phyloP scores from a whole-genome alignment of 805 yeast species.

The Diddensiella caesifluorescens region DNA sequence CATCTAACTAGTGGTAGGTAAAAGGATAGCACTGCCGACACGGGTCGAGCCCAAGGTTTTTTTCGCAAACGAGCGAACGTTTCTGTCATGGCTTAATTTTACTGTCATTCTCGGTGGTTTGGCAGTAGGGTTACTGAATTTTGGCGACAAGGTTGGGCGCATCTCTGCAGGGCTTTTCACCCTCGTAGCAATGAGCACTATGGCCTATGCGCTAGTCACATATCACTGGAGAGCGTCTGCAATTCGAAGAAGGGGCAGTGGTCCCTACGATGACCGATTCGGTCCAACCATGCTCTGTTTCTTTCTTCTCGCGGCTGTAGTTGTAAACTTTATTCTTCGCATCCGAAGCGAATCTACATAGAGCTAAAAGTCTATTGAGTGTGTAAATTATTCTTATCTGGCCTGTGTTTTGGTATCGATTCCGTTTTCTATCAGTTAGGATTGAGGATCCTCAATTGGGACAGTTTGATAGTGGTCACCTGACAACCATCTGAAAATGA shows the following conservation, averaged over 20 bases:
- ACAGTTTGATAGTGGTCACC: too few species aligned
- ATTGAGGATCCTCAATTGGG: too few species aligned
- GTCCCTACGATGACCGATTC: slow-evolving; percentile 98
- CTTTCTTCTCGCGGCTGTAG: slow-evolving; percentile 87
- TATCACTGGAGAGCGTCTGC: slow-evolving; percentile 99
- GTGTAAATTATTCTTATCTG: not conserved
- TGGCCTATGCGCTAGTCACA: slow-evolving; percentile 91
- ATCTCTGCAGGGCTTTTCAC: slow-evolving; percentile 93
- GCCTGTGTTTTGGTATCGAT: too few species aligned
- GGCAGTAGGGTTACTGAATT: slow-evolving; percentile 92
- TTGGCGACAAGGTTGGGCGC: slow-evolving; percentile 91
- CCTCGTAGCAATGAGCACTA: slow-evolving; percentile 93
- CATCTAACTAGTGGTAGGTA: slow-evolving; percentile 36
- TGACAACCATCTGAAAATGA: too few species aligned
- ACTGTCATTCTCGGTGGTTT: slow-evolving; percentile 97
- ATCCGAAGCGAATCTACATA: slow-evolving; percentile 30
- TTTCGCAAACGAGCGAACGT: slow-evolving; percentile 98
- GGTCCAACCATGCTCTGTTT: slow-evolving; percentile 98
- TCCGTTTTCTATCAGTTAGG: too few species aligned
- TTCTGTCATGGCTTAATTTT: slow-evolving; percentile 96
- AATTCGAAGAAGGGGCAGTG: slow-evolving; percentile 93
- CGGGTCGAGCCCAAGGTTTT: slow-evolving; percentile 98
- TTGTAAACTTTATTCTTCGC: slow-evolving; percentile 85
- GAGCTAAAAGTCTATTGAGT: slow-evolving; percentile 3
- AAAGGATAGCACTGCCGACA: slow-evolving; percentile 95